phyloP scores from a whole-genome alignment of 2,329 filamentous ascomycete species.

The Fusarium armeniacum region DNA sequence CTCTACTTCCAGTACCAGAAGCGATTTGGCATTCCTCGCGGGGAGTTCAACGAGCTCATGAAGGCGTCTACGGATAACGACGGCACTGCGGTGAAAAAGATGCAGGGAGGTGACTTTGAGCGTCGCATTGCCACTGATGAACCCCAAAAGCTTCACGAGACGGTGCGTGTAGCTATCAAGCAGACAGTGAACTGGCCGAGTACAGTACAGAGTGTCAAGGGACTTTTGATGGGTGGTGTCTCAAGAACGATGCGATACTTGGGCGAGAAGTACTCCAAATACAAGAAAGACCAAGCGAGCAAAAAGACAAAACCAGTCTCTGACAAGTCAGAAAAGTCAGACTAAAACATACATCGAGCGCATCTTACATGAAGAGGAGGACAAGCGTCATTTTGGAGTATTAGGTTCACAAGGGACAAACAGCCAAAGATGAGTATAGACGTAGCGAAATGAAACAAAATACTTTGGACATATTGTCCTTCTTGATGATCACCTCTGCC shows the following conservation, averaged over 20 bases:
- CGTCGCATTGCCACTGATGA: conserved; percentile 82
- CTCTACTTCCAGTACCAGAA: conserved; percentile 96
- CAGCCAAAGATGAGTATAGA: conserved; percentile 26
- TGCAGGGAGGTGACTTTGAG: conserved; percentile 88
- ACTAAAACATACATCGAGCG: conserved; percentile 17
- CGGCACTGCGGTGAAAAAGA: conserved; percentile 75
- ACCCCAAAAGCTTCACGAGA: conserved; percentile 73
- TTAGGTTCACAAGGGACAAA: conserved; percentile 1
- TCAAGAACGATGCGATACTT: conserved; percentile 80
- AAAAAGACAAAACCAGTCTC: conserved; percentile 44
- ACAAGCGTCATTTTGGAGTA: conserved; percentile 33
- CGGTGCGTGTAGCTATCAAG: conserved; percentile 82
- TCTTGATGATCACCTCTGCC: conserved; percentile 24
- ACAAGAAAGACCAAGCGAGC: conserved; percentile 60
- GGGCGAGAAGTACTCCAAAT: conserved; percentile 83
- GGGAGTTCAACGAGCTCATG: conserved; percentile 89
- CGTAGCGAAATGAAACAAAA: conserved; percentile 23
- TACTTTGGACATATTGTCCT: conserved; percentile 18
- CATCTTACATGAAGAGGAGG: conserved; percentile 4
- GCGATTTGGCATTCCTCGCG: conserved; percentile 86
- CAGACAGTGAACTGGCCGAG: conserved; percentile 95
- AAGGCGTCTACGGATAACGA: conserved; percentile 80
- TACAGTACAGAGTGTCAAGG: conserved; percentile 88
- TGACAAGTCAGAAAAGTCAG: conserved; percentile 43
- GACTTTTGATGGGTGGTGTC: conserved; percentile 82